Percentiles rank a stretch among this genome's conserved stretches.
phyloP scores from a whole-genome alignment of 208 protist species.

The Acanthamoeba castellanii region DNA sequence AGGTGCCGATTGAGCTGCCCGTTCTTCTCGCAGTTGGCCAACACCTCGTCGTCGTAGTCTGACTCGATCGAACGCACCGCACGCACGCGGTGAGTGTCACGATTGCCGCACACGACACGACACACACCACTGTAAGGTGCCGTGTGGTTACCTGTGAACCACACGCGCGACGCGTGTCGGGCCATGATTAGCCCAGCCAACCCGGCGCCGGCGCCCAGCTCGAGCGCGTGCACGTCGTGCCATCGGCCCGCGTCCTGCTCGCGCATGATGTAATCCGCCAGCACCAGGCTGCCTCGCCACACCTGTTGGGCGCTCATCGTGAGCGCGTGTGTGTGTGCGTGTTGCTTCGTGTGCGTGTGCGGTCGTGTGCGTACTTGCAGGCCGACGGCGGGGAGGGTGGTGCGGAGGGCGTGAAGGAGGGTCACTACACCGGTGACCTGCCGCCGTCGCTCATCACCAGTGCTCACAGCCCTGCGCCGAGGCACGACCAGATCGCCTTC shows the following conservation, averaged over 20 bases:
- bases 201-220: slow-evolving; percentile 2
- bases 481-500: slow-evolving; percentile 16
- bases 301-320: neutral
- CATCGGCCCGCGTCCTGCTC: slow-evolving; percentile 19
- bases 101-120: neutral
- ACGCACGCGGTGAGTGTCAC: neutral
- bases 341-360: neutral
- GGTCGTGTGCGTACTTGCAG: neutral
- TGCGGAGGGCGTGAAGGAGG: neutral
- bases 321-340: neutral
- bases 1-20: neutral
- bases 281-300: slow-evolving; percentile 30
- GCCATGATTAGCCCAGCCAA: neutral
- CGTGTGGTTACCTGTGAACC: neutral
- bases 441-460: neutral
- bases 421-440: neutral
- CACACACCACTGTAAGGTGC: neutral
- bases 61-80: neutral
- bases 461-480: neutral
- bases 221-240: neutral
- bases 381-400: neutral
- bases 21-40: slow-evolving; percentile 11
- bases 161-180: neutral
- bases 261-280: neutral
- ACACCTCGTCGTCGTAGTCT: slow-evolving; percentile 23